Evolutionary conservation across 2,329 filamentous ascomycete species (phyloP).

Genomic region (Alternaria tenuissima): DNA sequence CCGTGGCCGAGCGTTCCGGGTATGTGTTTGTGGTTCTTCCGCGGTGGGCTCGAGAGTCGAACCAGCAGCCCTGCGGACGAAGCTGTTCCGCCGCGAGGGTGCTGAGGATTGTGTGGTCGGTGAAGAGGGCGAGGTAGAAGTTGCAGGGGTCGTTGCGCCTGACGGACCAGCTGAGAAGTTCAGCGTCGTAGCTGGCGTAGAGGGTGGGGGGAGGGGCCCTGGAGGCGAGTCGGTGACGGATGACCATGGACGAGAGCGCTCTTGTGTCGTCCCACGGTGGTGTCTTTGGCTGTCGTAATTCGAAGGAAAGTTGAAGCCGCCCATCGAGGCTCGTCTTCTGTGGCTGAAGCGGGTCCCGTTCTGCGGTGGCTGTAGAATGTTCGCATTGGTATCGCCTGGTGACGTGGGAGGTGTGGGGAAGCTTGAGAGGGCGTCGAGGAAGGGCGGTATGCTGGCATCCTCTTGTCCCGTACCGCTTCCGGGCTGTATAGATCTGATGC

Average conservation of each 20-base stretch:
- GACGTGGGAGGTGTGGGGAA: slow-evolving; percentile 56
- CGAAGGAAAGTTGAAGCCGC: slow-evolving; percentile 60
- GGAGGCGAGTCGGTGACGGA: slow-evolving; percentile 63
- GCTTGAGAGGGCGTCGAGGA: slow-evolving; percentile 61
- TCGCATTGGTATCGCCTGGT: slow-evolving; percentile 59
- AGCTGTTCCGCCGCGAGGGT: slow-evolving; percentile 52
- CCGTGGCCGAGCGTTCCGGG: slow-evolving; percentile 60
- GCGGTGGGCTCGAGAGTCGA: slow-evolving; percentile 54
- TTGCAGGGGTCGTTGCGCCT: slow-evolving; percentile 55
- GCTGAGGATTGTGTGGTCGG: slow-evolving; percentile 47
- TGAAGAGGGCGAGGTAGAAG: slow-evolving; percentile 42
- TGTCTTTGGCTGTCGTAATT: slow-evolving; percentile 64
- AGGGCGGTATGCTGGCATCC: slow-evolving; percentile 56
- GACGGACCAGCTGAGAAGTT: slow-evolving; percentile 64
- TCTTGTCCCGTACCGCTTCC: slow-evolving; percentile 56
- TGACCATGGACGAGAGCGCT: slow-evolving; percentile 54
- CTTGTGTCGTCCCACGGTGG: slow-evolving; percentile 53
- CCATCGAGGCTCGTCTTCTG: slow-evolving; percentile 63
- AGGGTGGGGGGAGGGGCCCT: slow-evolving; percentile 68
- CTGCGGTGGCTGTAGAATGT: slow-evolving; percentile 62
- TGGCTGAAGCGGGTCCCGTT: slow-evolving; percentile 64
- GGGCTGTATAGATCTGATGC: slow-evolving; percentile 71
- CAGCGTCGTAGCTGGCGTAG: slow-evolving; percentile 66
- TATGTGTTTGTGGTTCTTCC: slow-evolving; percentile 49
- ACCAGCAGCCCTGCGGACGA: slow-evolving; percentile 50